Evolutionary conservation across 768 basidiomycete species (phyloP).

Genomic region (Tylopilus plumbeoviolaceoides): DNA sequence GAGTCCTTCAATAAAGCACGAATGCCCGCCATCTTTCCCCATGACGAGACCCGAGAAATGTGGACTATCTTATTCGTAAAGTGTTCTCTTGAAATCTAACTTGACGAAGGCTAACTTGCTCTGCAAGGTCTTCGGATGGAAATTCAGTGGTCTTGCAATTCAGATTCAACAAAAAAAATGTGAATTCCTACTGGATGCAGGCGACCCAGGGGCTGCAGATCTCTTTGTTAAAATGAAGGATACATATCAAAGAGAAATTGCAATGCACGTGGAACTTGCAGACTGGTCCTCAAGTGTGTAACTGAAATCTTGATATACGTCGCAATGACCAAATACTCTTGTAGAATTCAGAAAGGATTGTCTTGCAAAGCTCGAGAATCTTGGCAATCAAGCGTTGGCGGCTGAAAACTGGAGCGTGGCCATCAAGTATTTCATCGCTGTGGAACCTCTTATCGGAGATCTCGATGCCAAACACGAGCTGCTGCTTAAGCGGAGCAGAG

Average conservation of each 20-base stretch:
- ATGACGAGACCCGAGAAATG: conserved; percentile 13
- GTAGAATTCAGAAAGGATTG: conserved; percentile 8
- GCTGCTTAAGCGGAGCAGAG: conserved; percentile 15
- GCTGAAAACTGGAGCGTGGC: conserved; percentile 6
- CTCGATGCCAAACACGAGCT: background rate
- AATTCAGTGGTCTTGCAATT: conserved; percentile 16
- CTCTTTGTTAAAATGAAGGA: conserved; percentile 8
- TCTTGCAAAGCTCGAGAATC: conserved; percentile 3
- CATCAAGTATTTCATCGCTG: conserved; percentile 14
- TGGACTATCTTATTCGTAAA: conserved; percentile 12
- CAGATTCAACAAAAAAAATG: conserved; percentile 16
- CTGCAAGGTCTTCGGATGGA: conserved; percentile 19
- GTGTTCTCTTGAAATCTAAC: background rate
- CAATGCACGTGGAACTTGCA: conserved; percentile 11
- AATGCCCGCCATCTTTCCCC: conserved; percentile 12
- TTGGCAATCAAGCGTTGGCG: conserved; percentile 7
- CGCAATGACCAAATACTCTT: background rate
- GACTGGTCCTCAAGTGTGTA: conserved; percentile 12
- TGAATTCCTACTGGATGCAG: conserved; percentile 2
- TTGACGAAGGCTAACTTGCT: background rate
- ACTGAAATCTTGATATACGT: background rate
- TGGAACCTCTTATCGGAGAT: conserved; percentile 7
- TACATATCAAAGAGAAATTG: conserved; percentile 10
- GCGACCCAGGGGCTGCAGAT: background rate
- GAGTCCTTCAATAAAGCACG: conserved; percentile 5